Evolutionary conservation across 2,329 filamentous ascomycete genomes (phyloP), one percentile per base, ranked within the genome.

Genomic region (Ophiostoma novo-ulmi): DNA sequence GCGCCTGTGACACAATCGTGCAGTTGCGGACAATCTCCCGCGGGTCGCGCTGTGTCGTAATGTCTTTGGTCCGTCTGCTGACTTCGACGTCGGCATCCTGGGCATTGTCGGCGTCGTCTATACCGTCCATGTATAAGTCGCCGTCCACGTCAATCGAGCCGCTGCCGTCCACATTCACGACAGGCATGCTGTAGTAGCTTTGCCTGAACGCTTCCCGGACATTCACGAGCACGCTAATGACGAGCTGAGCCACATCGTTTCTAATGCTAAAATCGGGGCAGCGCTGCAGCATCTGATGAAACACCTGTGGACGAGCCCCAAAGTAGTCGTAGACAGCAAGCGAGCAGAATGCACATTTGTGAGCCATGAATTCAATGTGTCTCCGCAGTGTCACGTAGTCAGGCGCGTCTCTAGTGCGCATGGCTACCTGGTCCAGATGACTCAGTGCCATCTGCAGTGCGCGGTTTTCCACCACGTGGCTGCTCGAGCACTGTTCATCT

Each of bases 401-500:
- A 0, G 88, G 85, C 1, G 86, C 77, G 58, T 93, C 90, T 77
- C 91, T 92, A 4, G 87, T 84, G 71, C 92, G 87, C 65, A 90
- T 87, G 14, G 91, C 85, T 61, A 96, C 84, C 76, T 94, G 91
- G 74, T 94, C 90, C 52, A 96, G 80, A 74, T 94, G 91, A 68
- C 85, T 83, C 3, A 91, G 77, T 1, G 85, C 81, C 72, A 87
- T 83, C 17, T 81, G 79, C 75, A 92, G 81, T 2, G 86, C 85
- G 65, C 81, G 74, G 22, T 81, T 81, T 75, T 87, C 83, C 20
- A 83, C 74, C 22, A 72, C 74, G 74, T 86, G 83, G 20, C n/a
- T 69, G 17, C 80, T 76, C 1, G 84, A 84, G 75, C 86, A 88
- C n/a, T 79, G 78, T 0, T 81, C 80, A 10, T 79, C 77, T 1